These are phyloP conservation scores for Aegilops umbellulata DNA, from an alignment of 176 grass and related monocot species.

Conservation along the genomic window DNA sequence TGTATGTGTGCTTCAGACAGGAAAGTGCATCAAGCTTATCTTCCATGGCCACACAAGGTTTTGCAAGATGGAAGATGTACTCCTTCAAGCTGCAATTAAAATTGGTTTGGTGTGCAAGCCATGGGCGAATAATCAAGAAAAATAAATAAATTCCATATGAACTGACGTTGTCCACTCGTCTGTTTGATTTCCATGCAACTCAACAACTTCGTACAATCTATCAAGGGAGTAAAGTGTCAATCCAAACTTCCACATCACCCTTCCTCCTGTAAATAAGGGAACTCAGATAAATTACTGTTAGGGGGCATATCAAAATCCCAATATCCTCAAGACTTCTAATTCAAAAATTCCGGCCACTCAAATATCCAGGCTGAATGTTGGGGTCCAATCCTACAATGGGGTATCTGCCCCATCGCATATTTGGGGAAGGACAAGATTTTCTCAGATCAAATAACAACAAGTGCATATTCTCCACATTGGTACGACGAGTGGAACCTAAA, in stretches of 20 bases:
- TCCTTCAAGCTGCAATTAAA: constrained; percentile 58
- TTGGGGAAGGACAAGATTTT: no score
- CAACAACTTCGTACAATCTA: neutral
- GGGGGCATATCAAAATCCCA: no score
- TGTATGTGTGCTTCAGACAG: neutral
- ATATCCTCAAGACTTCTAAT: no score
- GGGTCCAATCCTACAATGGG: no score
- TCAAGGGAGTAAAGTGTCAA: neutral
- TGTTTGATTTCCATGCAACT: neutral
- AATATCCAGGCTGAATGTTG: no score
- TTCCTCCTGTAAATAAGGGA: neutral
- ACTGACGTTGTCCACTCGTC: neutral
- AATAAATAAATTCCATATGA: neutral
- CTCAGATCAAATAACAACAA: no score
- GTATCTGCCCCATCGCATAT: no score
- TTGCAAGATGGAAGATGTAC: constrained; percentile 69
- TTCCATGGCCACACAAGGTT: constrained; percentile 41
- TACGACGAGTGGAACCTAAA: no score
- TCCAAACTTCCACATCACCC: neutral
- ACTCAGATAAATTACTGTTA: no score
- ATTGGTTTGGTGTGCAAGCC: neutral
- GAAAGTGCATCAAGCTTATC: constrained; percentile 47
- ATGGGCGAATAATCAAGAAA: neutral
- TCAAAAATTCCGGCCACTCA: no score
- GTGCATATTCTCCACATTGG: no score